Conservation (phyloP, 805 yeast genomes). For the Spathaspora girioi region DNA sequence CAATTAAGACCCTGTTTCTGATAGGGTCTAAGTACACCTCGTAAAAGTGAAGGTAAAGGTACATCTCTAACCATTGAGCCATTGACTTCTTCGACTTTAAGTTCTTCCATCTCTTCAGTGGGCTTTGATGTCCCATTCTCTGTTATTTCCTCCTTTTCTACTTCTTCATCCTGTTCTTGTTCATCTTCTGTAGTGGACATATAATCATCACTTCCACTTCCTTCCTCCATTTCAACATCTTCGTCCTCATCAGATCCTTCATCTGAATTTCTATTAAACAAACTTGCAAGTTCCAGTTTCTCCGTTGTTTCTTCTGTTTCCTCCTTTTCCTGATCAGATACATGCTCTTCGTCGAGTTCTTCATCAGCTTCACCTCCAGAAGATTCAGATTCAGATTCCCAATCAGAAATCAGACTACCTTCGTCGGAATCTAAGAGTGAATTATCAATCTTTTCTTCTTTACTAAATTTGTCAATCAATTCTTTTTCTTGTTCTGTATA, state of each 20-base stretch:
- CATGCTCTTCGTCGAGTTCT: background rate
- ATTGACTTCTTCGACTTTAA: conserved; percentile 30
- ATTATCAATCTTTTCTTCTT: conserved; percentile 8
- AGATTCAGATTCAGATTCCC: conserved; percentile 2
- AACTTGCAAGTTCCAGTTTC: conserved; percentile 4
- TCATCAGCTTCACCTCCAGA: conserved; percentile 1
- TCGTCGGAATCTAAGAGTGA: conserved; percentile 8
- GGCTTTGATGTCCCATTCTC: conserved; percentile 8
- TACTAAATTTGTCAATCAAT: conserved; percentile 21
- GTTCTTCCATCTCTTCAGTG: conserved; percentile 12
- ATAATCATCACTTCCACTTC: conserved; percentile 6
- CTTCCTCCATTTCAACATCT: conserved; percentile 7
- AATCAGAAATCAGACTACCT: conserved; percentile 5
- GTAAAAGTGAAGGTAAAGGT: conserved; percentile 68
- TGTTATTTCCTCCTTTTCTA: conserved; percentile 4
- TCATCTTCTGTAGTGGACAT: conserved; percentile 2
- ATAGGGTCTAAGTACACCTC: conserved; percentile 83
- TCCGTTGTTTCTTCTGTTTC: background rate
- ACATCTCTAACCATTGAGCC: conserved; percentile 55
- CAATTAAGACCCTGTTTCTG: conserved; percentile 97
- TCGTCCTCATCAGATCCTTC: conserved; percentile 12
- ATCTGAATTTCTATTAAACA: conserved; percentile 10
- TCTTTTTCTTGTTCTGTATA: conserved; percentile 32
- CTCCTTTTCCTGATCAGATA: background rate
- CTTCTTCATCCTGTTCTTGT: conserved; percentile 9